These are phyloP conservation scores for Rhodotorula babjevae DNA, from an alignment of 768 basidiomycete genomes.

Conservation along the genomic window DNA sequence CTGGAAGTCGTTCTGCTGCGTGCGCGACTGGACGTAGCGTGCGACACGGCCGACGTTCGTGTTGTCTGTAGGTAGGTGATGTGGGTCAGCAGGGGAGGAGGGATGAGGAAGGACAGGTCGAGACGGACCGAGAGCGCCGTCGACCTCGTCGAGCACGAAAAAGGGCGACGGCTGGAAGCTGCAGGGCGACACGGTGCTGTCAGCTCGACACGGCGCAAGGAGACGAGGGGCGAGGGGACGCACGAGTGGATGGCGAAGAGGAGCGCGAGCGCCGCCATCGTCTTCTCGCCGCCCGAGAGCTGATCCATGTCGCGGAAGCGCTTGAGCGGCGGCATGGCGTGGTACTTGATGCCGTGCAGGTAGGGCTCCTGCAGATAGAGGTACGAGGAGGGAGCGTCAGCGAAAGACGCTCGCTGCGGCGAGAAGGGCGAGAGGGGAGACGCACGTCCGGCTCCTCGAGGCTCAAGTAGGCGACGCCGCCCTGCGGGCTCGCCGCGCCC, in stretches of 20 bases:
- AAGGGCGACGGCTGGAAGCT: slow-evolving; percentile 96
- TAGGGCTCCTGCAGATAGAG: slow-evolving; percentile 71
- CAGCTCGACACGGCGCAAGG: not conserved
- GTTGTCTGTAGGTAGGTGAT: slow-evolving; percentile 57
- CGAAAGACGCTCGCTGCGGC: too few relatives aligned
- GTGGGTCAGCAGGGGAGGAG: not conserved
- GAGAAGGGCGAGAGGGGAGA: not conserved
- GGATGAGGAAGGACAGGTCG: not conserved
- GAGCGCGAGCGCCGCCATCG: slow-evolving; percentile 92
- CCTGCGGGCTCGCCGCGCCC: slow-evolving; percentile 85
- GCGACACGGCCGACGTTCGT: slow-evolving; percentile 97
- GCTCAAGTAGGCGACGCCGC: slow-evolving; percentile 92
- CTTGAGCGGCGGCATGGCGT: slow-evolving; percentile 99
- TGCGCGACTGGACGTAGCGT: slow-evolving; percentile 80
- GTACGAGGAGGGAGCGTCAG: not conserved
- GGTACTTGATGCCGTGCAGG: slow-evolving; percentile 86
- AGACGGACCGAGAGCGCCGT: slow-evolving; percentile 65
- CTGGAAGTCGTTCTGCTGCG: slow-evolving; percentile 55
- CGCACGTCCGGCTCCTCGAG: slow-evolving; percentile 90
- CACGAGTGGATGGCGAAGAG: slow-evolving; percentile 95
- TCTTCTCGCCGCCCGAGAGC: slow-evolving; percentile 95
- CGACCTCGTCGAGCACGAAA: slow-evolving; percentile 97
- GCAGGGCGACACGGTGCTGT: not conserved
- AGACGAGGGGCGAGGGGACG: not conserved
- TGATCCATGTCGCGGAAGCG: slow-evolving; percentile 99